phyloP scores from a whole-genome alignment of 78 protist species.

The Anaeramoeba flamelloides region DNA sequence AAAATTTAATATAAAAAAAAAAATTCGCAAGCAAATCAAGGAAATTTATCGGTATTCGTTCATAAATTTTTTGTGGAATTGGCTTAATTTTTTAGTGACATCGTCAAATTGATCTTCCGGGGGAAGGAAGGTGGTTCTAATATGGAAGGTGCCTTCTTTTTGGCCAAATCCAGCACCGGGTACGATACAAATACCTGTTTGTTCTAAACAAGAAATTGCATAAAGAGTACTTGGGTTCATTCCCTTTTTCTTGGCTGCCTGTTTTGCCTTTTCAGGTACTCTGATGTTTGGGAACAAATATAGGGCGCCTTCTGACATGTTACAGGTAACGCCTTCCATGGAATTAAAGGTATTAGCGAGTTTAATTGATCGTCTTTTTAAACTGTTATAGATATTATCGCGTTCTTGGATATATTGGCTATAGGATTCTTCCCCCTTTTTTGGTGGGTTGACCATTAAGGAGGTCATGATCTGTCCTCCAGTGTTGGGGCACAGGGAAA shows the following conservation, averaged over 20 bases:
- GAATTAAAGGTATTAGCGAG: conserved; percentile 2
- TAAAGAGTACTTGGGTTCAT: conserved; percentile 75
- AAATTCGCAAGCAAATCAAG: too few species aligned
- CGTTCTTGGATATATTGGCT: conserved; percentile 52
- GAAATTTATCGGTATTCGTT: conserved; percentile 1
- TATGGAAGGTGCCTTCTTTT: conserved; percentile 80
- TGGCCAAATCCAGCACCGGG: conserved; percentile 96
- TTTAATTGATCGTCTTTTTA: conserved; percentile 21
- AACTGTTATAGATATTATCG: conserved; percentile 19
- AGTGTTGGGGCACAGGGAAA: conserved; percentile 81
- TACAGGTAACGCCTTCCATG: conserved; percentile 20
- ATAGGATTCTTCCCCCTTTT: conserved; percentile 56
- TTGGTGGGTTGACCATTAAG: conserved; percentile 42
- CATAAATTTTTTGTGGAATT: conserved; percentile 7
- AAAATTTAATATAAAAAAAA: too few species aligned
- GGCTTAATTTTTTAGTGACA: conserved; percentile 32
- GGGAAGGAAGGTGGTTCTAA: conserved; percentile 94
- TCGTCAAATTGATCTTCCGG: conserved; percentile 68
- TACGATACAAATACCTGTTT: conserved; percentile 81
- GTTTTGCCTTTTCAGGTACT: conserved; percentile 71
- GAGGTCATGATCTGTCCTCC: conserved; percentile 67
- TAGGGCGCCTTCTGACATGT: conserved; percentile 57
- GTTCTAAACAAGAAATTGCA: conserved; percentile 62
- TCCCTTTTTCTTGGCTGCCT: conserved; percentile 42
- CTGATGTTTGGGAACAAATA: conserved; percentile 86